Conservation (phyloP, 23 red algal genomes). For the Gracilaria gracilis region DNA sequence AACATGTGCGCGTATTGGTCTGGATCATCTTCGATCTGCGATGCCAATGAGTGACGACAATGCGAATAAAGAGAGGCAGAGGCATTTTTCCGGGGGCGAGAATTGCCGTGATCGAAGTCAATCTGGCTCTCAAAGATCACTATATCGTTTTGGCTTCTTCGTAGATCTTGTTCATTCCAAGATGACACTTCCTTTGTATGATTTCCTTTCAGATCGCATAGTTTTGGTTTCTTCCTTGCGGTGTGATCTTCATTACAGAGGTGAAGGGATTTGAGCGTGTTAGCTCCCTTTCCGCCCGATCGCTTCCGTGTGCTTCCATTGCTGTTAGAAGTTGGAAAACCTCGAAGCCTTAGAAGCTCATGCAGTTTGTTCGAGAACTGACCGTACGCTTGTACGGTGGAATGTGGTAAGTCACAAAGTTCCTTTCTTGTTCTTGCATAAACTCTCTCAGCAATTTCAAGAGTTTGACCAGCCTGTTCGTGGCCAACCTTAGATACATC, state of each 20-base stretch:
- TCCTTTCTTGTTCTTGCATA: conserved; percentile 16
- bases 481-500: neutral
- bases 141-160: neutral
- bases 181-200: neutral
- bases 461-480: conserved; percentile 3
- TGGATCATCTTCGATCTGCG: neutral
- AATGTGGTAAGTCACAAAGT: neutral
- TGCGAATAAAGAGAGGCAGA: neutral
- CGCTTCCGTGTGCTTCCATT: no score
- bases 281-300: no score
- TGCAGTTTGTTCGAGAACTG: conserved; percentile 13
- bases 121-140: neutral
- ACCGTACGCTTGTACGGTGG: neutral
- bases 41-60: neutral
- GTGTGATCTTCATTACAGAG: neutral
- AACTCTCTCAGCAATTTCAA: neutral
- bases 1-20: neutral
- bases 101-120: neutral
- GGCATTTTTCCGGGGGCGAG: no score
- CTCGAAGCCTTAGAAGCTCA: neutral
- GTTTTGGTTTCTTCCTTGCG: neutral
- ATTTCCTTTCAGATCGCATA: neutral
- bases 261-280: no score
- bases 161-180: neutral
- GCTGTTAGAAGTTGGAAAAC: no score